A percentile compares a stretch with the other conserved stretches of the same genome.
Evolutionary conservation across 495 filamentous ascomycete species (phyloP).

Genomic region (Hyaloscypha bicolor): DNA sequence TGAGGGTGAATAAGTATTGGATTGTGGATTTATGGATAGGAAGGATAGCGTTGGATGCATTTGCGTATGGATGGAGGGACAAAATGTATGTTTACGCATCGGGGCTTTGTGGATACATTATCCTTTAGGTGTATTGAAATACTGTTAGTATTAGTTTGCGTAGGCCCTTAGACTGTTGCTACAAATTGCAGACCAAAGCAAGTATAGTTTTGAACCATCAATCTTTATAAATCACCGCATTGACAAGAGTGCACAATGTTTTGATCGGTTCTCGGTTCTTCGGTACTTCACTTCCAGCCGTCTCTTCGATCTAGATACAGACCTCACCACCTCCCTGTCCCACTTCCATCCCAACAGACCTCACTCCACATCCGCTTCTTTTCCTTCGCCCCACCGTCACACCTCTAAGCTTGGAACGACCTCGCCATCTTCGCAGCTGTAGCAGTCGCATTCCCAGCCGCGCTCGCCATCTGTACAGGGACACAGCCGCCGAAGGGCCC

Average conservation of each 20-base stretch:
- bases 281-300: neutral
- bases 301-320: neutral
- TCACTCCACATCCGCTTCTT: too few species aligned
- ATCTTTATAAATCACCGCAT: too few species aligned
- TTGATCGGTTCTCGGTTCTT: neutral
- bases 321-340: neutral
- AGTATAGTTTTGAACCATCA: too few species aligned
- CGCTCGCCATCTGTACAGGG: constrained; percentile 40
- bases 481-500: constrained; percentile 59
- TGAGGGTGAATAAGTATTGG: neutral
- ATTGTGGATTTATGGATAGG: neutral
- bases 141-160: neutral
- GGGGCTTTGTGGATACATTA: neutral
- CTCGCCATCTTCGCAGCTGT: neutral
- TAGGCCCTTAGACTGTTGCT: neutral
- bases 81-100: too few species aligned
- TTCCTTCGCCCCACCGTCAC: too few species aligned
- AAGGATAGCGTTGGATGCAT: neutral
- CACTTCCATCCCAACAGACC: too few species aligned
- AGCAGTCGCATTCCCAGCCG: constrained; percentile 5
- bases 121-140: neutral
- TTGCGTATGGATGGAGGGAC: neutral
- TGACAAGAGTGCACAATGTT: too few species aligned
- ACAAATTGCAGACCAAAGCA: too few species aligned
- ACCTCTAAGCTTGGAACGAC: constrained; percentile 1